Base-by-base conservation (phyloP, 2,329 filamentous ascomycete genomes). In the Endocalyx cinctus region DNA sequence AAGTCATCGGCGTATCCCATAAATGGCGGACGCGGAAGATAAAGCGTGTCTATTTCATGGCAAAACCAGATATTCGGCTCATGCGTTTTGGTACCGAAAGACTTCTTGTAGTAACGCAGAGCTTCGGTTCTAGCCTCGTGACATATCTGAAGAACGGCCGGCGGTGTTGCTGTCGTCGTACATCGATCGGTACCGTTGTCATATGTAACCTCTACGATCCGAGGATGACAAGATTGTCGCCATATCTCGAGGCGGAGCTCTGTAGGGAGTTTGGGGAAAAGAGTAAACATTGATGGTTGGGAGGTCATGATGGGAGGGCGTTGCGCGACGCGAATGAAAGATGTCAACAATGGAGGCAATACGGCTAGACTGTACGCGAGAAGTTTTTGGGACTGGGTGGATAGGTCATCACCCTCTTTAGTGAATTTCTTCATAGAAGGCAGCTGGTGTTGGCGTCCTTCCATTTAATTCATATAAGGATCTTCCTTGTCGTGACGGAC, bases 71-170 rank as follows among this genome's bases (percentile, higher is more conserved):
- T 56, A 14, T 33, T 46, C 15, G 48, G 42, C 10, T 53, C 43
- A 32, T 55, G 51, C 18, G 52, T 46, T 20, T 42, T 43, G 19
- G 61, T 62, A 29, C 53, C 54, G 40, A 62, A 64, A 20, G 53
- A 51, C 20, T 32, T 50, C 35, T 43, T 54, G 48, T 66, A 71
- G 25, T 60, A 38, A 27, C 55, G 52, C 31, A 63, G 45, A 16
- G 60, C 62, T 43, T 69, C 66, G 23, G 45, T 38, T 23, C 68
- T 59, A 6, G 67, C 59, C 48, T 71, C 67, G 19, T 45, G 59
- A 41, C 54, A 64, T 37, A 53, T 54, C 23, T 66, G 63, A 11
- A 71, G 57, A 26, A 65, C 46, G 10, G 58, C 43, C 1, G 68
- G 67, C 10, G 60, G 59, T 20, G 51, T 43, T 6, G 66, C 57